Percentiles rank a stretch among this genome's conserved stretches.
Evolutionary conservation across 192 early-diverging fungal genomes (phyloP).

Genomic region (Funneliformis geosporum): DNA sequence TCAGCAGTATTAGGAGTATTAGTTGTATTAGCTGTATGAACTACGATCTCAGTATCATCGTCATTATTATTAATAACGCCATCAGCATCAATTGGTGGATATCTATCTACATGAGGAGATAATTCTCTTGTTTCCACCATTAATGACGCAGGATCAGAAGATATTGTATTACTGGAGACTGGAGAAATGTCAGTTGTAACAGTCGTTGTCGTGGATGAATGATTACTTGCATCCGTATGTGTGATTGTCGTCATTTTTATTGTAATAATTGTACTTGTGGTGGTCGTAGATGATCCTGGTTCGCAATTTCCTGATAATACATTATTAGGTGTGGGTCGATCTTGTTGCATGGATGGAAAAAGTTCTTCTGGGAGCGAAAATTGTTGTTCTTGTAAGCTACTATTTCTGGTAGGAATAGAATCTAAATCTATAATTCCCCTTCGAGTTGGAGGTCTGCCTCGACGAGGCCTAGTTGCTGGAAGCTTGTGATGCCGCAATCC

Average conservation of each 20-base stretch:
- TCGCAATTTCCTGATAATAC: background rate
- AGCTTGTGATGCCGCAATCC: background rate
- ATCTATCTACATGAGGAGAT: background rate
- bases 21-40: background rate
- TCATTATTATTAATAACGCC: background rate
- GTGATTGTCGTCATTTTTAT: conserved; percentile 19
- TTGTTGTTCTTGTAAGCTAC: background rate
- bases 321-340: background rate
- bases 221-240: conserved; percentile 8
- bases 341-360: background rate
- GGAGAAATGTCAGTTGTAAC: conserved; percentile 15
- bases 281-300: conserved; percentile 10
- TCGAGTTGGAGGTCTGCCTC: background rate
- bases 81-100: background rate
- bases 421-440: background rate
- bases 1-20: background rate
- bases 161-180: conserved; percentile 4
- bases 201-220: conserved; percentile 9
- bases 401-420: background rate
- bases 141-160: background rate
- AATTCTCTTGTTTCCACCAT: conserved; percentile 8
- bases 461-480: background rate
- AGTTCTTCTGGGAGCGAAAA: background rate
- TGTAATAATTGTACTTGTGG: conserved; percentile 16
- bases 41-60: background rate